Percentiles rank a stretch among this genome's conserved stretches.
Evolutionary conservation across 441 rosid species (phyloP).

Genomic region (Erodium texanum): DNA sequence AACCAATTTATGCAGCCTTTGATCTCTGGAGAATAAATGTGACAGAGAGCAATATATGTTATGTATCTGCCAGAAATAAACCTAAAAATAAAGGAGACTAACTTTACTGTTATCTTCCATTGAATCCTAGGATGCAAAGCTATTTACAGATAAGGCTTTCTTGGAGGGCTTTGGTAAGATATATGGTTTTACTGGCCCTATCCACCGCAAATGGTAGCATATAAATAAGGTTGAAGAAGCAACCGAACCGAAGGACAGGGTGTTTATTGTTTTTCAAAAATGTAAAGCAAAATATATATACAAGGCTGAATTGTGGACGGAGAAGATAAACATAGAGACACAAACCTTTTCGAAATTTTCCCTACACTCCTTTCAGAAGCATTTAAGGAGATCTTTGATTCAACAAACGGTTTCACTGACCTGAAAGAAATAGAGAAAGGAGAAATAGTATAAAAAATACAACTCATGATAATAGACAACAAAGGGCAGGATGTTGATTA

Average conservation of each 20-base stretch:
- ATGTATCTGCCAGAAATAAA: slow-evolving; percentile 4
- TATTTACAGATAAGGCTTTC: slow-evolving; percentile 35
- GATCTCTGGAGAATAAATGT: slow-evolving; percentile 41
- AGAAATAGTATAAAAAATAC: too few species aligned
- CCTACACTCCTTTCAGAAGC: too few species aligned
- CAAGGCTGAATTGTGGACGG: too few species aligned
- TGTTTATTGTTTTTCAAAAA: too few species aligned
- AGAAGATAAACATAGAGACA: too few species aligned
- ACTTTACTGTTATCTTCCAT: slow-evolving; percentile 40
- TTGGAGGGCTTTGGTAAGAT: slow-evolving; percentile 29
- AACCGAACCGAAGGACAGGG: too few species aligned
- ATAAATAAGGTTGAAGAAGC: slow-evolving; percentile 23
- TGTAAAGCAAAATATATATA: too few species aligned
- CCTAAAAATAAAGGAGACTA: slow-evolving; percentile 25
- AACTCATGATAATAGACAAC: too few species aligned
- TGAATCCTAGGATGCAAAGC: slow-evolving; percentile 40
- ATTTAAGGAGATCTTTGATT: too few species aligned
- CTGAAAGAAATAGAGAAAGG: too few species aligned
- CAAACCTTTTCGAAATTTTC: too few species aligned
- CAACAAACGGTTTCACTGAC: too few species aligned
- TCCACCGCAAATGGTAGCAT: slow-evolving; percentile 22
- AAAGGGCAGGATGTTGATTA: slow-evolving; percentile 9
- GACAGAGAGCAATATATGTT: slow-evolving; percentile 5
- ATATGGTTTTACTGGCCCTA: slow-evolving; percentile 24
- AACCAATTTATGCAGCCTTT: slow-evolving; percentile 62